Evolutionary conservation across 805 yeast genomes (phyloP).

Genomic region (Scheffersomyces lignosus): DNA sequence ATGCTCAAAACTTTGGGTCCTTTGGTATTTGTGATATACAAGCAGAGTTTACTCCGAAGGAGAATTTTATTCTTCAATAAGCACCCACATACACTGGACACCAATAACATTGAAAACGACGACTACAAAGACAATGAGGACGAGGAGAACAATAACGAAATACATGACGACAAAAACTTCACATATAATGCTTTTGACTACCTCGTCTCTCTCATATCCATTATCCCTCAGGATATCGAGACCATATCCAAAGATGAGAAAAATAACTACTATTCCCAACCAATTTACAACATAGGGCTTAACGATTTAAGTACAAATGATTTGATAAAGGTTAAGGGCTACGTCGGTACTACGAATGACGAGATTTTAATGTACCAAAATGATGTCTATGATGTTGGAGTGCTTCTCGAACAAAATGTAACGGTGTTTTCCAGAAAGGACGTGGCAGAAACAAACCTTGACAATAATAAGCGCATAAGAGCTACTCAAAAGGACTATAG

Average conservation of each 20-base stretch:
- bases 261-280: slow-evolving; percentile 34
- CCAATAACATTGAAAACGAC: slow-evolving; percentile 1
- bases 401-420: slow-evolving; percentile 22
- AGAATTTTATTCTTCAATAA: slow-evolving; percentile 41
- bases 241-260: slow-evolving; percentile 13
- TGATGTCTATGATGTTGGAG: slow-evolving; percentile 49
- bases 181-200: slow-evolving; percentile 46
- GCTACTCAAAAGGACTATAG: slow-evolving; percentile 39
- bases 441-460: slow-evolving; percentile 7
- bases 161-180: slow-evolving; percentile 18
- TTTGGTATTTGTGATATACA: slow-evolving; percentile 62
- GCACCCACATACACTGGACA: neutral
- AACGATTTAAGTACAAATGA: slow-evolving; percentile 45
- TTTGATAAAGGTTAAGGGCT: slow-evolving; percentile 32
- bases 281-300: slow-evolving; percentile 64
- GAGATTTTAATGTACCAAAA: slow-evolving; percentile 58
- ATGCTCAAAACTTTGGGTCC: slow-evolving; percentile 44
- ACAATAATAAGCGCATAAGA: slow-evolving; percentile 14
- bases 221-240: slow-evolving; percentile 58
- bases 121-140: slow-evolving; percentile 11
- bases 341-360: slow-evolving; percentile 66
- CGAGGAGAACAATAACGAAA: slow-evolving; percentile 1
- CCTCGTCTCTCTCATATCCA: slow-evolving; percentile 57
- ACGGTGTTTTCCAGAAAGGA: slow-evolving; percentile 9
- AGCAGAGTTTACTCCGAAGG: slow-evolving; percentile 57